phyloP scores from a whole-genome alignment of 768 basidiomycete genomes.

The Sarcomyxa edulis region DNA sequence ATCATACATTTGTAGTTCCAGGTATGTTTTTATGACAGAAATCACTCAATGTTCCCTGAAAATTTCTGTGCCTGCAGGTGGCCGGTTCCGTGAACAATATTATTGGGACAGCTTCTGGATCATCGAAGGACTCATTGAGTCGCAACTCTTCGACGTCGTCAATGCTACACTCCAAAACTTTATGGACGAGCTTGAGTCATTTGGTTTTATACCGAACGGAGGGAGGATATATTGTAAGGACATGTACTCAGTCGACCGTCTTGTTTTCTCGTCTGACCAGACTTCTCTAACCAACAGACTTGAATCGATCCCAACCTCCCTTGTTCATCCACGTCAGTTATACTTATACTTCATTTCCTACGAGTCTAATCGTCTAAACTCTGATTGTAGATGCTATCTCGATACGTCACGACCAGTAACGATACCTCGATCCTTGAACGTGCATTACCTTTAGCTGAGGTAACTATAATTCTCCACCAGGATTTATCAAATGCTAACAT shows the following conservation, averaged over 20 bases:
- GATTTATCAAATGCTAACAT: neutral
- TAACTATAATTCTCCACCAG: constrained; percentile 14
- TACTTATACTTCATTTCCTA: neutral
- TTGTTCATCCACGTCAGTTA: constrained; percentile 69
- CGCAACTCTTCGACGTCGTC: constrained; percentile 65
- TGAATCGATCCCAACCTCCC: constrained; percentile 91
- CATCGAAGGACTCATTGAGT: constrained; percentile 78
- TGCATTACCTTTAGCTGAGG: constrained; percentile 83
- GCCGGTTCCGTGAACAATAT: constrained; percentile 83
- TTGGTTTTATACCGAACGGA: constrained; percentile 94
- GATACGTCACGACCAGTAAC: constrained; percentile 69
- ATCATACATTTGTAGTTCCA: constrained; percentile 88
- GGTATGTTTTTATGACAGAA: constrained; percentile 37
- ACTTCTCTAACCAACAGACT: constrained; percentile 37
- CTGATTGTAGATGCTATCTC: constrained; percentile 68
- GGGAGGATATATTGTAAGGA: constrained; percentile 80
- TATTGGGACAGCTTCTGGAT: constrained; percentile 80
- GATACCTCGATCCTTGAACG: constrained; percentile 73
- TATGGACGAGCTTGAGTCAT: constrained; percentile 82
- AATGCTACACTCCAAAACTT: constrained; percentile 86
- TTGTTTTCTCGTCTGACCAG: too few relatives aligned
- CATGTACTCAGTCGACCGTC: constrained; percentile 8
- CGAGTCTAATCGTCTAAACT: neutral
- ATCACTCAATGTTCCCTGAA: neutral
- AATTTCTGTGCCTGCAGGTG: constrained; percentile 32